Conservation (phyloP, 768 basidiomycete genomes). For the Calocybe cyanea region DNA sequence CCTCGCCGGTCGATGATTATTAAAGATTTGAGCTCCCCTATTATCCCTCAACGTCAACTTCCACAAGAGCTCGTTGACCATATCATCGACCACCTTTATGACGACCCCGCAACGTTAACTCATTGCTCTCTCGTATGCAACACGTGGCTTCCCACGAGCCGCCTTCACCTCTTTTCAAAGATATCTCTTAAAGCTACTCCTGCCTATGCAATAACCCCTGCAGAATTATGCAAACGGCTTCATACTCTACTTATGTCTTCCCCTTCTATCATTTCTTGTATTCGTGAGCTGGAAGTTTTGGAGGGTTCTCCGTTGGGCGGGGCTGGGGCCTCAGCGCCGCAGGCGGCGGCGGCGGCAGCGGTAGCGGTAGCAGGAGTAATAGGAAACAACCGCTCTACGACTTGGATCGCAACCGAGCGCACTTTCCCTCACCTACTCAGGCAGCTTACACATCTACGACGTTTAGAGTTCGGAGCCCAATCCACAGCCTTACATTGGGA, state of each 20-base stretch:
- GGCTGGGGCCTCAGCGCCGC: slow-evolving; percentile 20
- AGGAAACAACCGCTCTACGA: slow-evolving; percentile 21
- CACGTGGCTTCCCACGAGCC: slow-evolving; percentile 36
- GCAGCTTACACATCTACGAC: slow-evolving; percentile 31
- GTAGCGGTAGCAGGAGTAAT: too few relatives aligned
- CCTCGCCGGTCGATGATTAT: slow-evolving; percentile 13
- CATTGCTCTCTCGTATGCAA: slow-evolving; percentile 34
- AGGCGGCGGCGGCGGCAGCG: slow-evolving; percentile 17
- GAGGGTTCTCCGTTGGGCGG: slow-evolving; percentile 31
- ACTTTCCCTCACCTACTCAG: slow-evolving; percentile 33
- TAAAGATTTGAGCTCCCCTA: slow-evolving; percentile 5
- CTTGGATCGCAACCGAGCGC: slow-evolving; percentile 36
- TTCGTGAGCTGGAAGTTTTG: slow-evolving; percentile 36
- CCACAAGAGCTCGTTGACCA: slow-evolving; percentile 47
- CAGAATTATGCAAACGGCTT: slow-evolving; percentile 32
- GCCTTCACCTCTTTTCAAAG: slow-evolving; percentile 37
- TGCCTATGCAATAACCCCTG: slow-evolving; percentile 19
- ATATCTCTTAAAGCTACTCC: slow-evolving; percentile 28
- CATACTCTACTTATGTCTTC: slow-evolving; percentile 27
- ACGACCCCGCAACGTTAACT: slow-evolving; percentile 26
- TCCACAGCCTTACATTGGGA: slow-evolving; percentile 32
- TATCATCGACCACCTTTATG: slow-evolving; percentile 41
- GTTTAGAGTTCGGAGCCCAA: slow-evolving; percentile 34
- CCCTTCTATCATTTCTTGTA: slow-evolving; percentile 29
- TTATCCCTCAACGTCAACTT: slow-evolving; percentile 22